phyloP scores from a whole-genome alignment of 129 eudicot genomes.

The Smallanthus sonchifolius region DNA sequence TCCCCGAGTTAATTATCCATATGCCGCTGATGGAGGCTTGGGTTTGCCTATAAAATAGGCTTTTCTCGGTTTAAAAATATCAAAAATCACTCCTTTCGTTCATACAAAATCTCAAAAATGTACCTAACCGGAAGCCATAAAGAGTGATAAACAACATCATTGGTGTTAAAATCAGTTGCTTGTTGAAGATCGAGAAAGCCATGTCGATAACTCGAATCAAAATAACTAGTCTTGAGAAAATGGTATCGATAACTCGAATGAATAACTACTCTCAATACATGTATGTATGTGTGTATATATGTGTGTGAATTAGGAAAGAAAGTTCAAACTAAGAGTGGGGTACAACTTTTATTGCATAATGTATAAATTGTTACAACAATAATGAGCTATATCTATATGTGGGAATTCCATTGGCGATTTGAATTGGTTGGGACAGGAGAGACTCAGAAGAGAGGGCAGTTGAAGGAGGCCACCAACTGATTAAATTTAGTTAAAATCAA shows the following conservation, averaged over 20 bases:
- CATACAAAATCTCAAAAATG: neutral
- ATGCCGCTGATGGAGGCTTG: neutral
- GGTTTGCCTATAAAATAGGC: neutral
- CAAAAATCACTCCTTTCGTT: neutral
- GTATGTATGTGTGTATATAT: neutral
- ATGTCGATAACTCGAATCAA: neutral
- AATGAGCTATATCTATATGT: neutral
- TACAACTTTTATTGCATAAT: neutral
- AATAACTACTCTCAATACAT: neutral
- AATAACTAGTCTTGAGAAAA: neutral
- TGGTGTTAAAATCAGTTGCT: neutral
- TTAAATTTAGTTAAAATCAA: neutral
- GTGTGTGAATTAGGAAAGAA: neutral
- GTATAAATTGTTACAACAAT: neutral
- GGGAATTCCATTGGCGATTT: neutral
- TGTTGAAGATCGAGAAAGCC: constrained; percentile 10
- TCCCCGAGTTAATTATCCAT: neutral
- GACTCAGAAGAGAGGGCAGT: constrained; percentile 19
- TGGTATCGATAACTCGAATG: neutral
- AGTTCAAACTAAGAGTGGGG: neutral
- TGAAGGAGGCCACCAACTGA: constrained; percentile 26
- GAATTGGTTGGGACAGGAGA: constrained; percentile 22
- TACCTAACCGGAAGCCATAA: constrained; percentile 19
- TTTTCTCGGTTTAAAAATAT: neutral
- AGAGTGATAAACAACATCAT: neutral